phyloP scores from a whole-genome alignment of 2,329 filamentous ascomycete genomes.

The Fusarium armeniacum region DNA sequence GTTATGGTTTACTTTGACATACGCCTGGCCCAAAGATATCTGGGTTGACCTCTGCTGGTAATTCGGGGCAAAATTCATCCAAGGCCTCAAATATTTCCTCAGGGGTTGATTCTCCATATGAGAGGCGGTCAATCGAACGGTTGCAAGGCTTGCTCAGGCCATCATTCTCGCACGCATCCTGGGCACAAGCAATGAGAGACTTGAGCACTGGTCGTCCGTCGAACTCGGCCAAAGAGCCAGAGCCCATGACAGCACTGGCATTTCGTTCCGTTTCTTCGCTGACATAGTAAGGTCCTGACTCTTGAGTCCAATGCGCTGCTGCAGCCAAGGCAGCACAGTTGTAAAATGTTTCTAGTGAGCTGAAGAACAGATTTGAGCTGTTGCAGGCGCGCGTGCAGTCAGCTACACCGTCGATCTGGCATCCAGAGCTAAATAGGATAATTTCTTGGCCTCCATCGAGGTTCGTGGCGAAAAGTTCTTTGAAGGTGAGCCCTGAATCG shows the following conservation, averaged over 20 bases:
- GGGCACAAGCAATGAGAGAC: constrained; percentile 54
- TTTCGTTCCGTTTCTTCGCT: constrained; percentile 55
- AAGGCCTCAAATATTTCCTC: constrained; percentile 54
- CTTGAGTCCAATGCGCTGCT: constrained; percentile 54
- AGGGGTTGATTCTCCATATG: constrained; percentile 46
- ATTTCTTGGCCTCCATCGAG: constrained; percentile 54
- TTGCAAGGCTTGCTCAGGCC: constrained; percentile 53
- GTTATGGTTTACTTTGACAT: constrained; percentile 28
- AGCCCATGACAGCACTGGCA: constrained; percentile 56
- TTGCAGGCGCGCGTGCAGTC: constrained; percentile 56
- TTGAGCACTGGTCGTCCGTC: constrained; percentile 51
- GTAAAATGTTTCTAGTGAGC: constrained; percentile 57
- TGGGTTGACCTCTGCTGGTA: constrained; percentile 56
- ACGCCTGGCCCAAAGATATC: constrained; percentile 59
- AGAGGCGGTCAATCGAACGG: constrained; percentile 48
- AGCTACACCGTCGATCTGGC: constrained; percentile 47
- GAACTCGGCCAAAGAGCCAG: constrained; percentile 51
- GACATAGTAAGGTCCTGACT: constrained; percentile 51
- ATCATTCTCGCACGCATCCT: constrained; percentile 55
- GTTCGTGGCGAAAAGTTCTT: constrained; percentile 54
- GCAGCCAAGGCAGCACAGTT: constrained; percentile 57
- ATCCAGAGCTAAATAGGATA: constrained; percentile 53
- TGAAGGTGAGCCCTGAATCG: constrained; percentile 52
- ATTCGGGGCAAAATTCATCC: constrained; percentile 55
- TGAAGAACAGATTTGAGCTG: constrained; percentile 51